Percentiles rank a stretch among this genome's conserved stretches.
Conservation (phyloP, 1,284 basidiomycete genomes). For the Ganoderma boninense region DNA sequence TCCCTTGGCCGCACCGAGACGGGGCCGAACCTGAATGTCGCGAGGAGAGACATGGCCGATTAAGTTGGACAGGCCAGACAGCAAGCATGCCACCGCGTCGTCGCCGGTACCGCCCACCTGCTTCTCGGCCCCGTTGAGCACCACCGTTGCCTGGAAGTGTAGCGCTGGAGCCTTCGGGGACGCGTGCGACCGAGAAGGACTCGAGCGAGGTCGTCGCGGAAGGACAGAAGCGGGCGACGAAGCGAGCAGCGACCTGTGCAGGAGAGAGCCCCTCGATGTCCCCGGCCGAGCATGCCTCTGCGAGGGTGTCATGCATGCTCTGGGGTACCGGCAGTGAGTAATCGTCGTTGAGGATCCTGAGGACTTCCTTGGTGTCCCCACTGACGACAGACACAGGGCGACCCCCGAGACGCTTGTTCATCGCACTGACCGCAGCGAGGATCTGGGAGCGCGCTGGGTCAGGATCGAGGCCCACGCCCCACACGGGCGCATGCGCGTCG, state of each 20-base stretch:
- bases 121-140: not conserved
- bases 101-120: not conserved
- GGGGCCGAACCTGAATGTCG: constrained; percentile 48
- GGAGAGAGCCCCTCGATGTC: constrained; percentile 77
- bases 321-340: constrained; percentile 72
- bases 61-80: not conserved
- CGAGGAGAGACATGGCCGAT: constrained; percentile 67
- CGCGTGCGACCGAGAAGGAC: not conserved
- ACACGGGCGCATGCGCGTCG: constrained; percentile 76
- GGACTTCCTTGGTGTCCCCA: constrained; percentile 15
- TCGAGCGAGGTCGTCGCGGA: not conserved
- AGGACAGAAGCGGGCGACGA: not conserved
- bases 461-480: constrained; percentile 95
- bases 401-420: constrained; percentile 57
- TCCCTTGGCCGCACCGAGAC: constrained; percentile 5
- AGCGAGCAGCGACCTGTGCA: constrained; percentile 70
- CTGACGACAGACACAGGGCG: constrained; percentile 16
- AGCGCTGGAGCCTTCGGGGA: not conserved
- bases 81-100: not conserved
- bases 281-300: constrained; percentile 1
- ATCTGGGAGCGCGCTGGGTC: constrained; percentile 96
- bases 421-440: constrained; percentile 91
- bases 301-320: constrained; percentile 38
- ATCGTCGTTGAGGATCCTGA: constrained; percentile 64
- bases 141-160: not conserved